These are phyloP conservation scores for Rhododendron ferrugineum DNA, from an alignment of 148 eudicot species.

Conservation along the genomic window DNA sequence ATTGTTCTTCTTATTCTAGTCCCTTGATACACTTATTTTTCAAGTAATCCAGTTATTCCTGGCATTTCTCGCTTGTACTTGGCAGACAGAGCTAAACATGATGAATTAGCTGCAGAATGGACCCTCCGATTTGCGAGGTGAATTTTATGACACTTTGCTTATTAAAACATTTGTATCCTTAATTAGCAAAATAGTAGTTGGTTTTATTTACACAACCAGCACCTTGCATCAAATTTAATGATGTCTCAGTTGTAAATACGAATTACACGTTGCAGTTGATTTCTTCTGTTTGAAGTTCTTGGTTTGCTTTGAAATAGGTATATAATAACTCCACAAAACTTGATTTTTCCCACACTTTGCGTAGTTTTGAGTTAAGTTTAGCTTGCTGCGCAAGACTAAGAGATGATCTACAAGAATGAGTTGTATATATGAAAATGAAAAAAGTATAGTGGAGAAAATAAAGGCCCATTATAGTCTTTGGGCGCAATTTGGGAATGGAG, in stretches of 20 bases:
- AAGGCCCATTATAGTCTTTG: not conserved
- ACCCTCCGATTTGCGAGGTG: constrained; percentile 77
- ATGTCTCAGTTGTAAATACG: not conserved
- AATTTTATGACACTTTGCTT: not conserved
- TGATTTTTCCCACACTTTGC: not conserved
- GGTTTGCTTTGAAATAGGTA: not conserved
- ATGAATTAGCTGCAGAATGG: constrained; percentile 90
- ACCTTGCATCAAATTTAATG: not conserved
- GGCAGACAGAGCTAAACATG: constrained; percentile 65
- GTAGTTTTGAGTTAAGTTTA: not conserved
- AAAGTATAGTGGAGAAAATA: not conserved
- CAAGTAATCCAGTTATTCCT: constrained; percentile 69
- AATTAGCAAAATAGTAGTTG: not conserved
- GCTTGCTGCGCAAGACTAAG: not conserved
- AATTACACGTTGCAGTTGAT: not conserved
- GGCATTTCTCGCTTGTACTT: constrained; percentile 68
- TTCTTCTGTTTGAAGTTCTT: not conserved
- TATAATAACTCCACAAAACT: not conserved
- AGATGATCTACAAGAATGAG: not conserved
- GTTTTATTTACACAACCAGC: not conserved
- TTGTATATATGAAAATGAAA: not conserved
- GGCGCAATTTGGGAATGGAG: not conserved
- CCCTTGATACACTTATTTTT: not conserved
- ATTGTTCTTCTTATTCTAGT: not conserved
- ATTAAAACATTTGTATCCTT: not conserved